These are phyloP conservation scores for Hysterangium stoloniferum DNA, from an alignment of 768 basidiomycete species.

Conservation along the genomic window DNA sequence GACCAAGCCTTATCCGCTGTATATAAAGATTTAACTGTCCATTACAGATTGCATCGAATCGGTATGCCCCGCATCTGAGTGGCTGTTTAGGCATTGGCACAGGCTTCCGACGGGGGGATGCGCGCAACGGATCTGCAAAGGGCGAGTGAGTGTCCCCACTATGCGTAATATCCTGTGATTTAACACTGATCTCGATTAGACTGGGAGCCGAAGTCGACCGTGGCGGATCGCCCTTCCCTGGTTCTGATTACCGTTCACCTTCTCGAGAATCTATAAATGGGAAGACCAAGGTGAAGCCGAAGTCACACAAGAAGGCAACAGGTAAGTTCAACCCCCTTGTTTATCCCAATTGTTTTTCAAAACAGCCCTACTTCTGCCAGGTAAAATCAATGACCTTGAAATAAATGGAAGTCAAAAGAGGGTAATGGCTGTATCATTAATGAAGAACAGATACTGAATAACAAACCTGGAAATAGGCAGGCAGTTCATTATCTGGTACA, in stretches of 20 bases:
- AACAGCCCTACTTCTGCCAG: no score
- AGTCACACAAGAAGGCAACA: slow-evolving; percentile 41
- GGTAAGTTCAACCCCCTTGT: no score
- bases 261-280: slow-evolving; percentile 32
- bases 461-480: no score
- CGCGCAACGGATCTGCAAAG: slow-evolving; percentile 53
- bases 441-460: no score
- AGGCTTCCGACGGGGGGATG: slow-evolving; percentile 55
- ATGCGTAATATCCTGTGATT: slow-evolving; percentile 7
- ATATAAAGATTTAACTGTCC: background rate
- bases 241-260: slow-evolving; percentile 53
- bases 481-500: no score
- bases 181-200: slow-evolving; percentile 27
- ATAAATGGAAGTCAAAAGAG: no score
- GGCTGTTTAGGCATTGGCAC: slow-evolving; percentile 69
- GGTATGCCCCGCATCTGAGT: slow-evolving; percentile 79
- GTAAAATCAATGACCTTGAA: no score
- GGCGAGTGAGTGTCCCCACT: slow-evolving; percentile 40
- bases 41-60: slow-evolving; percentile 81
- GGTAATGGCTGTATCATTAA: no score
- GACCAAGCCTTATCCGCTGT: slow-evolving; percentile 18
- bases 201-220: slow-evolving; percentile 53
- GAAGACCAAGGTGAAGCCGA: slow-evolving; percentile 50
- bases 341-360: no score
- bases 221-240: slow-evolving; percentile 53